phyloP scores from a whole-genome alignment of 331 rosid genomes.

The Ulmus americana region DNA sequence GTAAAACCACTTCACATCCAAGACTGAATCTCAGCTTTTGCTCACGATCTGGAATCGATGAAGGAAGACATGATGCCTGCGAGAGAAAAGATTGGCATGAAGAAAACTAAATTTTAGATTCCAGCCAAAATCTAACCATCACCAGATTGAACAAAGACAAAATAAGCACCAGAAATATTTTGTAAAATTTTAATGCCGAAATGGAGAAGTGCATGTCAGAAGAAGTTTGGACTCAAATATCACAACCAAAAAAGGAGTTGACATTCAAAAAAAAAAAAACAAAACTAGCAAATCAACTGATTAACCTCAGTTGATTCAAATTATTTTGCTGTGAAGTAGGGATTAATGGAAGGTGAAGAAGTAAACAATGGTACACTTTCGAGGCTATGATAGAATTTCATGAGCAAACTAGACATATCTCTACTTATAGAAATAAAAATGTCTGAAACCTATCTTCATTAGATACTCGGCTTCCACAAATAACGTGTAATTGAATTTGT shows the following conservation, averaged over 20 bases:
- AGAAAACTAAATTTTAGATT: constrained; percentile 1
- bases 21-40: constrained; percentile 65
- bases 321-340: not conserved
- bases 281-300: not conserved
- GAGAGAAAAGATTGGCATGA: constrained; percentile 23
- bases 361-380: not conserved
- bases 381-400: not conserved
- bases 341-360: not conserved
- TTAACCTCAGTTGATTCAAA: not conserved
- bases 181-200: constrained; percentile 7
- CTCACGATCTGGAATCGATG: constrained; percentile 58
- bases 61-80: constrained; percentile 70
- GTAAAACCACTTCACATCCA: constrained; percentile 66
- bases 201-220: constrained; percentile 17
- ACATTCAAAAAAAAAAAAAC: not conserved
- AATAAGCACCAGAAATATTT: constrained; percentile 8
- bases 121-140: not conserved
- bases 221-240: not conserved
- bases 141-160: not conserved
- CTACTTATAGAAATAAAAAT: too few relatives aligned
- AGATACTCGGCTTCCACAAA: not conserved
- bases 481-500: not conserved
- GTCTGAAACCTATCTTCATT: not conserved
- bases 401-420: not conserved
- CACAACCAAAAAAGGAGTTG: constrained; percentile 2